Conservation (phyloP, 345 rosid species). For the Syzygium aqueum region DNA sequence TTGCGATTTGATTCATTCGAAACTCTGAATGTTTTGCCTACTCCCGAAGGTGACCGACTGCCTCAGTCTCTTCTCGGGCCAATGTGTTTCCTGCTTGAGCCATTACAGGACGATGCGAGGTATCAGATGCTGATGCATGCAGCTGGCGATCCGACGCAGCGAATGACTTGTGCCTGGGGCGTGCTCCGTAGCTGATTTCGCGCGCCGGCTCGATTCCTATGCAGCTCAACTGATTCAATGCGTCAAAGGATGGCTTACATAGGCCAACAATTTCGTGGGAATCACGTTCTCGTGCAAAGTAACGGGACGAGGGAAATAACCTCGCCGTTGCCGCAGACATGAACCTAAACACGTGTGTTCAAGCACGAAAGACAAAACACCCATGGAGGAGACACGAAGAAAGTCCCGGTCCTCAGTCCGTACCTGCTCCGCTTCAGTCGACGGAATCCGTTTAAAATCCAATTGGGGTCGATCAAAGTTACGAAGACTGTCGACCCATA, state of each 20-base stretch:
- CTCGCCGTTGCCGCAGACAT: neutral
- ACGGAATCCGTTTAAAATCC: neutral
- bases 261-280: neutral
- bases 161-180: neutral
- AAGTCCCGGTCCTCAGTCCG: neutral
- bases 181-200: neutral
- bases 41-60: neutral
- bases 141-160: neutral
- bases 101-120: neutral
- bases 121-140: neutral
- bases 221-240: neutral
- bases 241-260: neutral
- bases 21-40: neutral
- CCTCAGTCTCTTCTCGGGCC: neutral
- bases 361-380: too few relatives aligned
- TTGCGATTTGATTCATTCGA: neutral
- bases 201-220: neutral
- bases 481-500: neutral
- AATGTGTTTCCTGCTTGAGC: neutral
- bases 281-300: neutral
- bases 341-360: too few relatives aligned
- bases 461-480: neutral
- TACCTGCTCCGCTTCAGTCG: accelerated
- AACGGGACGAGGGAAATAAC: neutral
- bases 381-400: neutral